Base-by-base conservation (phyloP, 2,329 filamentous ascomycete genomes). In the Lojkania enalia region DNA sequence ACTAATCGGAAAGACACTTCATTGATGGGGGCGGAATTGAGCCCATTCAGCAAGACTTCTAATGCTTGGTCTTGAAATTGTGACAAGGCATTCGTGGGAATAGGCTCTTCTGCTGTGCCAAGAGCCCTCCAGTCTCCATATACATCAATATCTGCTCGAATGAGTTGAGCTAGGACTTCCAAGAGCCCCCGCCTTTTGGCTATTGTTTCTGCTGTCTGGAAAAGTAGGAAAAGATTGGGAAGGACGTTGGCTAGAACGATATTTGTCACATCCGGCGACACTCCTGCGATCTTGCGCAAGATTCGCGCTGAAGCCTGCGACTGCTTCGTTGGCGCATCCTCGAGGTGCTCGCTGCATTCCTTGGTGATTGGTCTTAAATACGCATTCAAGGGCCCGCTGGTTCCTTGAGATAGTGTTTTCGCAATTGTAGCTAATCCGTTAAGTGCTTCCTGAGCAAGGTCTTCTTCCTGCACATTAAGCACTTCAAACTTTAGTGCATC, bases 401-500 rank as follows among this genome's bases (percentile, higher is more conserved):
- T 49, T 67, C 70, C 55, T 67, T 73, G 42, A 15, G 81, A 80
- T 5, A 87, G 69, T 16, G 78, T 75, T 40, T 70, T 71, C 13
- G 81, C 77, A 44, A 86, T 81, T 15, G 74, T 70, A 42, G 77
- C 74, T 6, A 86, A 64, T 2, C 76, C 77, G 16, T 73, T 68
- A 13, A 86, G 65, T 5, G 84, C 80, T 55, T 81, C 78, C 37
- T 82, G 73, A 0, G 82, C 81, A 6, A 87, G 68, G 39, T 85
- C 80, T 42, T 86, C 82, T 55, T 87, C 84, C 61, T 85, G 81
- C 0, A 81, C 78, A 52, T 83, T 85, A 12, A 87, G 71, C 9
- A 87, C 79, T 57, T 87, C 84, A 54, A 85, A 87, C 61, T 86
- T 87, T 39, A 87, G 63, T 6, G 82, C 77, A 54, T 86, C 83